These are phyloP conservation scores for Cryptosporidium felis DNA, from an alignment of 169 alveolate species.

Conservation along the genomic window DNA sequence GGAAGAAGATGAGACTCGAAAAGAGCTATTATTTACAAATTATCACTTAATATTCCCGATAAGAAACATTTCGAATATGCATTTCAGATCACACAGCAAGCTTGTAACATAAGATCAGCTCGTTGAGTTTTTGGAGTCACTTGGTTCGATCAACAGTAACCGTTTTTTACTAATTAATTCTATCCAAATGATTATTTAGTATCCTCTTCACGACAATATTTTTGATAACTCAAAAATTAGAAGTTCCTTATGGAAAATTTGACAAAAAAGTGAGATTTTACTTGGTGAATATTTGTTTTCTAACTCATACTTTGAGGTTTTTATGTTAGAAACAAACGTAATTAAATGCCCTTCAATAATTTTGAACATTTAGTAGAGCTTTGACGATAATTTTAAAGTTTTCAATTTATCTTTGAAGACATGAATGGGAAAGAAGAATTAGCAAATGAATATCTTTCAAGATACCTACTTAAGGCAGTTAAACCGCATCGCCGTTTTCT, in stretches of 20 bases:
- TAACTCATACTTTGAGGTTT: neutral
- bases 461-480: neutral
- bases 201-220: slow-evolving; percentile 17
- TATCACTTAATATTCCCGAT: neutral
- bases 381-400: too few relatives aligned
- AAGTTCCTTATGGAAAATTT: neutral
- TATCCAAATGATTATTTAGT: neutral
- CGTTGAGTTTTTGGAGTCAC: neutral
- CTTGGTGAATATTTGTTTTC: slow-evolving; percentile 11
- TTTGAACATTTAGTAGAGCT: neutral
- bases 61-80: neutral
- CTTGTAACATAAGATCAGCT: neutral
- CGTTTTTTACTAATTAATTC: neutral
- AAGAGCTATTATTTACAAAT: too few relatives aligned
- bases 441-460: neutral
- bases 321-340: slow-evolving; percentile 2
- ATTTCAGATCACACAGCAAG: neutral
- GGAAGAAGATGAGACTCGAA: neutral
- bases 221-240: slow-evolving; percentile 3
- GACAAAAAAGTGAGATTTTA: slow-evolving; percentile 3
- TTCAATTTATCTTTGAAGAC: neutral
- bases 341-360: slow-evolving; percentile 7
- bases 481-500: slow-evolving; percentile 20
- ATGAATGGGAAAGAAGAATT: too few relatives aligned
- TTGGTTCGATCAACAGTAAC: neutral